Conservation (phyloP, 495 filamentous ascomycete genomes). For the Xylaria intraflava region DNA sequence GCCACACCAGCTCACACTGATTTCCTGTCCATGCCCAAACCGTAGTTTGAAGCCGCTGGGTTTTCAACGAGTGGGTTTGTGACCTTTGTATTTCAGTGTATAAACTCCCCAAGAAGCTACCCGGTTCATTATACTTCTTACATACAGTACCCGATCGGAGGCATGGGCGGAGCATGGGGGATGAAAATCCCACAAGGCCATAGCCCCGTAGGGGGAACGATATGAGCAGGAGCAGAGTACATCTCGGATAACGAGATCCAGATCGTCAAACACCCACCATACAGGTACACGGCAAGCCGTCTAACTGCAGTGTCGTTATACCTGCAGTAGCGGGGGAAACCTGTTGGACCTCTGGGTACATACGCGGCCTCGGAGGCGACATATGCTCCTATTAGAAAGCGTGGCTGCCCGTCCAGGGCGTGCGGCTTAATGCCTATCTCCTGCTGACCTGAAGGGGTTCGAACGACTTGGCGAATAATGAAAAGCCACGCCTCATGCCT, state of each 20-base stretch:
- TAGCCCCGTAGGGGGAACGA: neutral
- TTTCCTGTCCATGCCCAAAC: too few species aligned
- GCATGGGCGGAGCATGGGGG: neutral
- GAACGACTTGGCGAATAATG: conserved; percentile 2
- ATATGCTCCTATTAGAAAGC: too few species aligned
- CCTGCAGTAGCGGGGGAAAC: too few species aligned
- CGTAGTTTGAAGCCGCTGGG: too few species aligned
- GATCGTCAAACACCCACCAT: neutral
- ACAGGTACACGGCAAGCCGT: neutral
- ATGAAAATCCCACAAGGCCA: neutral
- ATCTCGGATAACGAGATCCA: neutral
- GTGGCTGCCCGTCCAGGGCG: neutral
- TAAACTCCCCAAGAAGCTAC: too few species aligned
- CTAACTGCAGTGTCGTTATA: neutral
- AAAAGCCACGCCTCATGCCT: neutral
- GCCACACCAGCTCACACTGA: too few species aligned
- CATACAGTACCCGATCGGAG: neutral
- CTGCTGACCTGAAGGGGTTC: conserved; percentile 3
- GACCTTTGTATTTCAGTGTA: too few species aligned
- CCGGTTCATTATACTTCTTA: neutral
- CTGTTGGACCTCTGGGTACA: too few species aligned
- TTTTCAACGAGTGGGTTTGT: too few species aligned
- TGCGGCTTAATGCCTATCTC: too few species aligned
- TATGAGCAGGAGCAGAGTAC: neutral
- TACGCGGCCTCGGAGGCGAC: too few species aligned